A percentile compares a stretch with the other conserved stretches of the same genome.
Evolutionary conservation across 148 eudicot species (phyloP).

Genomic region (Selenicereus undatus): DNA sequence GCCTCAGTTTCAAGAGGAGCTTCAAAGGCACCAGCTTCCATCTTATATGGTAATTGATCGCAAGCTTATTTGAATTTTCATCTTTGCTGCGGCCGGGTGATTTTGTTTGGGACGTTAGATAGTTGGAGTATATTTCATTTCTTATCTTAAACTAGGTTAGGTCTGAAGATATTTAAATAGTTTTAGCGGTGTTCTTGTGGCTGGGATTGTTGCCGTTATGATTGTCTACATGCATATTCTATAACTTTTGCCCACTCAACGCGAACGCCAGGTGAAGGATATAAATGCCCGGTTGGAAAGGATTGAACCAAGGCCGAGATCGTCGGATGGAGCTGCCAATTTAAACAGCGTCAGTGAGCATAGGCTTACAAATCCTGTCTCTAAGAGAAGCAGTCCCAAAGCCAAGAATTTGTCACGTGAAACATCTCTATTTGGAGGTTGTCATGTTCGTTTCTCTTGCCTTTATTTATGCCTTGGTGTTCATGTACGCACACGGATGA

Average conservation of each 20-base stretch:
- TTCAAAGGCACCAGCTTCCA: conserved; percentile 81
- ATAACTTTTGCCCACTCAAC: background rate
- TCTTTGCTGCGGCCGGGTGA: background rate
- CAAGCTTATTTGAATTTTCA: background rate
- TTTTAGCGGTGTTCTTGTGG: background rate
- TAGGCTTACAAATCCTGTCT: conserved; percentile 45
- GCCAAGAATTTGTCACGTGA: conserved; percentile 75
- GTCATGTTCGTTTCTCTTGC: conserved; percentile 16
- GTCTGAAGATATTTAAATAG: background rate
- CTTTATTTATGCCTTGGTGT: background rate
- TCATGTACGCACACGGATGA: background rate
- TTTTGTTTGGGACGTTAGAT: background rate
- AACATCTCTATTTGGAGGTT: conserved; percentile 89
- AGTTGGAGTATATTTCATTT: background rate
- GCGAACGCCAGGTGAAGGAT: conserved; percentile 65
- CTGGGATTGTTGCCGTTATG: background rate
- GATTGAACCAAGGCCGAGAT: conserved; percentile 74
- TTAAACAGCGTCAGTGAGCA: conserved; percentile 44
- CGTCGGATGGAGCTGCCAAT: conserved; percentile 55
- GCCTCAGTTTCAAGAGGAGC: conserved; percentile 87
- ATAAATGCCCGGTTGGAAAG: conserved; percentile 84
- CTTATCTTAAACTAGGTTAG: background rate
- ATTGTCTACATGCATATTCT: background rate
- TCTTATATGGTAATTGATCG: conserved; percentile 54
- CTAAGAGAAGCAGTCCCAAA: conserved; percentile 87